Evolutionary conservation across 441 rosid species (phyloP).

Genomic region (Jatropha multifida): DNA sequence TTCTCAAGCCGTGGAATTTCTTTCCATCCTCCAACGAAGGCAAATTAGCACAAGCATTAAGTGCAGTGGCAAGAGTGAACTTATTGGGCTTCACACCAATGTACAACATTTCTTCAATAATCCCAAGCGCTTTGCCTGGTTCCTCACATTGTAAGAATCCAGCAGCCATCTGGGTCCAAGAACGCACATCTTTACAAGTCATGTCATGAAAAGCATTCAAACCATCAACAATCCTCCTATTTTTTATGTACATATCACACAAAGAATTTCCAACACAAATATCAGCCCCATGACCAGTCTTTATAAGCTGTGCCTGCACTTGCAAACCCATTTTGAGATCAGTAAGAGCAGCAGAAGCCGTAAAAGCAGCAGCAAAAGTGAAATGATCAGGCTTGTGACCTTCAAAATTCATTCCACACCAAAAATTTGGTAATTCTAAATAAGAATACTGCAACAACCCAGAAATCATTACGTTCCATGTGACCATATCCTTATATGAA

Average conservation of each 20-base stretch:
- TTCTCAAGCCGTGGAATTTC: slow-evolving; percentile 47
- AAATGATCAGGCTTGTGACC: slow-evolving; percentile 50
- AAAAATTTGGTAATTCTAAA: slow-evolving; percentile 31
- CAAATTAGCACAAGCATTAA: slow-evolving; percentile 49
- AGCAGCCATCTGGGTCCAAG: slow-evolving; percentile 54
- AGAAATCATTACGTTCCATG: slow-evolving; percentile 52
- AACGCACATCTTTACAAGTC: slow-evolving; percentile 40
- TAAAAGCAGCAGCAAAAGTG: slow-evolving; percentile 45
- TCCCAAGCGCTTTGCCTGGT: slow-evolving; percentile 39
- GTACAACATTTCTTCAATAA: slow-evolving; percentile 39
- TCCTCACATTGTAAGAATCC: slow-evolving; percentile 35
- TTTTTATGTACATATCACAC: slow-evolving; percentile 49
- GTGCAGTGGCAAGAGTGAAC: slow-evolving; percentile 46
- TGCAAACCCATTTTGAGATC: slow-evolving; percentile 44
- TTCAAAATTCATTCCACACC: slow-evolving; percentile 43
- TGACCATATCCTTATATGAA: slow-evolving; percentile 47
- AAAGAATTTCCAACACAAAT: slow-evolving; percentile 43
- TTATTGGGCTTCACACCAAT: slow-evolving; percentile 36
- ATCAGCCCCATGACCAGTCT: slow-evolving; percentile 47
- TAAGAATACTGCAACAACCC: slow-evolving; percentile 48
- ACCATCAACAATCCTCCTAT: slow-evolving; percentile 28
- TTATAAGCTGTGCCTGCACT: slow-evolving; percentile 48
- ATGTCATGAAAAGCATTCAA: slow-evolving; percentile 44
- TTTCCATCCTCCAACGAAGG: slow-evolving; percentile 51
- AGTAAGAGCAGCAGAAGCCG: slow-evolving; percentile 34